phyloP scores from a whole-genome alignment of 495 filamentous ascomycete species.

The Mycothermus thermophilus region DNA sequence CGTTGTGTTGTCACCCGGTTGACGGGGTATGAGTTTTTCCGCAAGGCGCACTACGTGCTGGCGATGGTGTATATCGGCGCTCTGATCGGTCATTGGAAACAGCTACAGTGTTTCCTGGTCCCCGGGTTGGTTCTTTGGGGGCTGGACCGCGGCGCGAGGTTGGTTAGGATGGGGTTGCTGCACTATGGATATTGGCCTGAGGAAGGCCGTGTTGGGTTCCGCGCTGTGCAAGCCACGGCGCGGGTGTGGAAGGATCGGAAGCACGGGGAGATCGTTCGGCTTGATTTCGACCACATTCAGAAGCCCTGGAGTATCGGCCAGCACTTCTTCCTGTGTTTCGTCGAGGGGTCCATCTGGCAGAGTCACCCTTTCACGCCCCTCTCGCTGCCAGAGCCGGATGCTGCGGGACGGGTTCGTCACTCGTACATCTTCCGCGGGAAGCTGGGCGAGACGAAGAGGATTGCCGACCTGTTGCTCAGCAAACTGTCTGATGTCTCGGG shows the following conservation, averaged over 20 bases:
- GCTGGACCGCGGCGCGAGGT: slow-evolving; percentile 38
- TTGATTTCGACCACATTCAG: slow-evolving; percentile 44
- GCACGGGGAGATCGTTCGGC: slow-evolving; percentile 39
- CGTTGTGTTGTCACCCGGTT: slow-evolving; percentile 35
- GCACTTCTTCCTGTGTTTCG: slow-evolving; percentile 53
- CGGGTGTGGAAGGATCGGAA: slow-evolving; percentile 34
- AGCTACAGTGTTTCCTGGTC: slow-evolving; percentile 48
- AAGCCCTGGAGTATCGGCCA: slow-evolving; percentile 46
- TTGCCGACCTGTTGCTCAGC: slow-evolving; percentile 13
- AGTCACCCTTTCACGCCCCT: slow-evolving; percentile 53
- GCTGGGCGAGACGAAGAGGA: slow-evolving; percentile 43
- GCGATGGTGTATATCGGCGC: slow-evolving; percentile 54
- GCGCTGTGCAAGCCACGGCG: slow-evolving; percentile 34
- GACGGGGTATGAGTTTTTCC: slow-evolving; percentile 57
- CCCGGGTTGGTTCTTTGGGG: slow-evolving; percentile 44
- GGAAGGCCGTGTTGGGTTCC: slow-evolving; percentile 30
- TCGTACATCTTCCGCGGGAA: slow-evolving; percentile 49
- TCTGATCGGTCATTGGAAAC: slow-evolving; percentile 53
- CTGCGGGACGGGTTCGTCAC: slow-evolving; percentile 28
- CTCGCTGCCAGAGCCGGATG: slow-evolving; percentile 29
- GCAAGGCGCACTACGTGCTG: slow-evolving; percentile 48
- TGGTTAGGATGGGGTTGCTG: slow-evolving; percentile 37
- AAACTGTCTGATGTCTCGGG: slow-evolving; percentile 2
- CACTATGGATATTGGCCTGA: slow-evolving; percentile 32
- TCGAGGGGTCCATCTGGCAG: slow-evolving; percentile 47